Evolutionary conservation across 2,329 filamentous ascomycete species (phyloP), one percentile per base, ranked within the genome.

Genomic region (Aspergillus hortae): DNA sequence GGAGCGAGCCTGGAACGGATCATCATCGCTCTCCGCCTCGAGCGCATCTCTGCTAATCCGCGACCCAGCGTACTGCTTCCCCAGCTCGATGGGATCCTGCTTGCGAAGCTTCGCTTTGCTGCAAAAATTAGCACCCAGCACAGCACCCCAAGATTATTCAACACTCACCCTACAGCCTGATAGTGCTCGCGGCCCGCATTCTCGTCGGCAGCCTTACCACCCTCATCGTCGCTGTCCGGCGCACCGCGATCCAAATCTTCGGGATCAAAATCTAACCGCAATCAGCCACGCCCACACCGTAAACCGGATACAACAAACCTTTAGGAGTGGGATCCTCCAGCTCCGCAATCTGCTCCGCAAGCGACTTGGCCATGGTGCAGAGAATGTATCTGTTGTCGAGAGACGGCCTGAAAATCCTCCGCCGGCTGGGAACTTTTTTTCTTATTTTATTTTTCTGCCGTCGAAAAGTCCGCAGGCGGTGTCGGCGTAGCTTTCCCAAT

Each of bases 31-130:
- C 0, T 80, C 80, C 75, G 79, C 76, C 2, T 85, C 79, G 14
- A 90, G 74, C 11, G 82, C 84, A 42, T 85, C 77, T 51, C 92
- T 82, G 59, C 85, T 90, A 33, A 96, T 82, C 44, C 83, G 82
- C 15, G 88, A 80, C 10, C 92, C 92, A 56, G 85, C 80, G 71
- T 97, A 97, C 66, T 90, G 82, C 12, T 87, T 85, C 0, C 91
- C 92, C 1, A 96, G 77, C 0, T 82, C 74, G 15, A 86, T 73
- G 21, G 80, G 79, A 32, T 90, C 85, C 52, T 84, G 84, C 66
- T 89, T 86, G 58, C 90, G 85, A 60, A 96, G 76, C 68, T 89
- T 92, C 74, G 88, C 94, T 77, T 92, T 94, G 17, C 85, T 87
- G 55, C 50, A 19, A 15, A 56, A 43, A 46, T 54, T 35, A 60